Conservation (phyloP, 2,329 filamentous ascomycete species). For the Epicoccum nigrum region DNA sequence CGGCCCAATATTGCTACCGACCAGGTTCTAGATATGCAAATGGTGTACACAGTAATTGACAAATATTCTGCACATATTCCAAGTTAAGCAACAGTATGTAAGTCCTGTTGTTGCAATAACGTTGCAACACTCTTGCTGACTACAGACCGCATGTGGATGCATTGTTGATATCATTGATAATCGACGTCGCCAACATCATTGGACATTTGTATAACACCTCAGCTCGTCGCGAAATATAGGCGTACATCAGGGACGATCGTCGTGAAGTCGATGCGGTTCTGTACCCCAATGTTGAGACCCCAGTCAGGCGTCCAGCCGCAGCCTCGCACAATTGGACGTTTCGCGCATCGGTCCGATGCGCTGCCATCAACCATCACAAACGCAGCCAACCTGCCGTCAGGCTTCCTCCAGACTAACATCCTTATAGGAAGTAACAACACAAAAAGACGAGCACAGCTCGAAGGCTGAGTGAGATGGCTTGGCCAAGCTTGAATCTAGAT, state of each 20-base stretch:
- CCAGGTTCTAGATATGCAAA: neutral
- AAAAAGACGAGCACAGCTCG: neutral
- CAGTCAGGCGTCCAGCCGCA: slow-evolving; percentile 16
- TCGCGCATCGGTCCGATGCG: neutral
- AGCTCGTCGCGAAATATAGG: neutral
- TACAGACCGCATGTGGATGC: too few species aligned
- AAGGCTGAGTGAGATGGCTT: slow-evolving; percentile 4
- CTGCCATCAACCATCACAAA: neutral
- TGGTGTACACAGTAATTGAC: neutral
- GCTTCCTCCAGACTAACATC: neutral
- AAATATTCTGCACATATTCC: neutral
- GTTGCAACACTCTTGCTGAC: too few species aligned
- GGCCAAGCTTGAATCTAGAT: neutral
- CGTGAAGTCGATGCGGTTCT: neutral
- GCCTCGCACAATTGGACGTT: neutral
- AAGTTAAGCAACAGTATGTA: neutral
- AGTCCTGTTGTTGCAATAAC: too few species aligned
- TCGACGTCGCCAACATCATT: neutral
- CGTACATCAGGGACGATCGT: neutral
- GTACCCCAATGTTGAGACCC: neutral
- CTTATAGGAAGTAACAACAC: neutral
- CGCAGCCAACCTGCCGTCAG: neutral
- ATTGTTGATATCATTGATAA: neutral
- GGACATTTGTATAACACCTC: neutral
- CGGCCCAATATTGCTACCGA: neutral